Conservation (phyloP, 1,139 yeast species). For the Hanseniaspora uvarum region DNA sequence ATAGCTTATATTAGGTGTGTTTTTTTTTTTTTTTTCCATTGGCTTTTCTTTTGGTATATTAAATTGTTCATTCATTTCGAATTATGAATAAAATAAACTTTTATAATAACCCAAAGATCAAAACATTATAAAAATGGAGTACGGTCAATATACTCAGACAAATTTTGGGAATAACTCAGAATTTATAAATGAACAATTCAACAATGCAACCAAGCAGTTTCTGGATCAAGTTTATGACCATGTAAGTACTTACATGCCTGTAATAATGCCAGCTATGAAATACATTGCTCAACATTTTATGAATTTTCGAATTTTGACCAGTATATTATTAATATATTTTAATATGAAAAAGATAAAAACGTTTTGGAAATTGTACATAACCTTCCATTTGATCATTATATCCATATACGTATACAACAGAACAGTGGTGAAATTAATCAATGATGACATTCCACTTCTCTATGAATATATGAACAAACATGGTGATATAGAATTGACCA, state of each 20-base stretch:
- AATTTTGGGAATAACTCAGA: not conserved
- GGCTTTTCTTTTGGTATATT: no score
- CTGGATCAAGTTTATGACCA: not conserved
- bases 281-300: not conserved
- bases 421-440: conserved; percentile 7
- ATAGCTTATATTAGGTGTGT: no score
- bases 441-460: conserved; percentile 8
- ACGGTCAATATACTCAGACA: not conserved
- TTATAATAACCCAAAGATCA: no score
- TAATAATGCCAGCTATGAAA: not conserved
- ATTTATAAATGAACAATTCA: not conserved
- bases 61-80: no score
- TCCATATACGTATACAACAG: conserved; percentile 12
- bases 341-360: conserved; percentile 7
- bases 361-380: not conserved
- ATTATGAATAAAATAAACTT: no score
- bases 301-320: conserved; percentile 1
- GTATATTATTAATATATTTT: not conserved
- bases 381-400: not conserved
- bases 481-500: conserved; percentile 1
- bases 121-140: not conserved
- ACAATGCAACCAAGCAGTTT: not conserved
- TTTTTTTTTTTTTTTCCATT: no score
- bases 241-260: not conserved
- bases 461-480: conserved; percentile 14